phyloP scores from a whole-genome alignment of 176 grass and related monocot species.

The Oryza officinalis region DNA sequence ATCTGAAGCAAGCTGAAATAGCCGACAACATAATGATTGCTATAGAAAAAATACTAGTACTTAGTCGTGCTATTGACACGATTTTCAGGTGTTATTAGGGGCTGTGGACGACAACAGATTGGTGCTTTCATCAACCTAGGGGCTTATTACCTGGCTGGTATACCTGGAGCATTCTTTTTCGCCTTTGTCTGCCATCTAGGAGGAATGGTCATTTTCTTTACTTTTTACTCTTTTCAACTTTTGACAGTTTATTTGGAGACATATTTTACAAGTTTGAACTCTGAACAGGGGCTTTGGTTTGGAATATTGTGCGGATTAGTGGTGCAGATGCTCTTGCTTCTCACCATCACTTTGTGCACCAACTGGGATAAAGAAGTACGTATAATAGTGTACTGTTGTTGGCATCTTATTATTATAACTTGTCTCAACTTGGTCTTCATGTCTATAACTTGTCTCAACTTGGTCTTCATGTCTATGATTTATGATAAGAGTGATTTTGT shows the following conservation, averaged over 20 bases:
- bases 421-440: not conserved
- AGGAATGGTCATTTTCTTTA: not conserved
- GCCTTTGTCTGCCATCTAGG: not conserved
- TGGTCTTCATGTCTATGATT: not conserved
- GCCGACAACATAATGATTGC: not conserved
- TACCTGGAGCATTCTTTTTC: not conserved
- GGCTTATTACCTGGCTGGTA: not conserved
- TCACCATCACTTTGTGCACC: not conserved
- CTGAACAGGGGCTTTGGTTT: not conserved
- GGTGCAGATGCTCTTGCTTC: constrained; percentile 23
- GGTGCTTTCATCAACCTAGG: not conserved
- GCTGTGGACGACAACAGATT: constrained; percentile 1
- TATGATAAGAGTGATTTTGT: no score
- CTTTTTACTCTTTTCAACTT: not conserved
- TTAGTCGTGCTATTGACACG: not conserved
- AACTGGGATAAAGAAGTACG: constrained; percentile 19
- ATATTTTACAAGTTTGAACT: not conserved
- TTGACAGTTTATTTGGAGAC: not conserved
- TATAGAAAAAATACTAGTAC: not conserved
- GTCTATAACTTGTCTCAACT: not conserved
- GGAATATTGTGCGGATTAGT: not conserved
- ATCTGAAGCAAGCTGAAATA: not conserved
- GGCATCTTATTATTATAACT: not conserved
- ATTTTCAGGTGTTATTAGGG: not conserved
- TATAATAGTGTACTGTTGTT: not conserved